Base-by-base conservation (phyloP, 2,329 filamentous ascomycete species). In the Arthrinium phaeospermum region DNA sequence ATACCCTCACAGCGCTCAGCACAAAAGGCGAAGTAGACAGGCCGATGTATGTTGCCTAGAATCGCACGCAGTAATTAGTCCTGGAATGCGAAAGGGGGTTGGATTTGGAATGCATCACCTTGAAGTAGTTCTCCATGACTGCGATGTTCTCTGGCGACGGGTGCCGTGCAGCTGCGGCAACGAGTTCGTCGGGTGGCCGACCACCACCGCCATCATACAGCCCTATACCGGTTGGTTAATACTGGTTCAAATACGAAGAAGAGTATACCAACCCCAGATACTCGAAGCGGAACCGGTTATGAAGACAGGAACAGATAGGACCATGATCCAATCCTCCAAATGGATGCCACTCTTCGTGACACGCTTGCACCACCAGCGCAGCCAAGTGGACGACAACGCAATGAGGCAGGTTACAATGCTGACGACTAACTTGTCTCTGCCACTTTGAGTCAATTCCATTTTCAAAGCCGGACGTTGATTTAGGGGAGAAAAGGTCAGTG, bases 1-100 rank as follows among this genome's bases (percentile, higher is more conserved):
- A 70, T 22, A 72, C 41, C 37, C 67, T 37, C 24, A 72, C 13
- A 51, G 22, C 34, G 19, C 67, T 46, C 4, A 70, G 19, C 8
- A 30, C 34, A 27, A 69, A 72, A n/a, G 57, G 37, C 12, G 30
- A 67, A 53, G 49, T 53, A 16, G 4, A 53, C 10, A 49, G 19
- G 7, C 46, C 46, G 8, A 49, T 22, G 10, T 49, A 49, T n/a
- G 46, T 49, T 3, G 46, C 46, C 46, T 49, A n/a, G 46, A 3
- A 6, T 4, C n/a, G 6, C 46, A n/a, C 6, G 22, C 7, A 49
- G 10, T n/a, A 7, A n/a, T 49, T 1, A 49, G 46, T 8, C 10
- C 8, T 22, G 8, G 1, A 8, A n/a, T 10, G 7, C 8, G n/a
- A 8, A n/a, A n/a, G n/a, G 8, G 10, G n/a, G 8, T 8, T 3